Conservation (phyloP, 2,329 filamentous ascomycete genomes). For the Aspergillus ruber region DNA sequence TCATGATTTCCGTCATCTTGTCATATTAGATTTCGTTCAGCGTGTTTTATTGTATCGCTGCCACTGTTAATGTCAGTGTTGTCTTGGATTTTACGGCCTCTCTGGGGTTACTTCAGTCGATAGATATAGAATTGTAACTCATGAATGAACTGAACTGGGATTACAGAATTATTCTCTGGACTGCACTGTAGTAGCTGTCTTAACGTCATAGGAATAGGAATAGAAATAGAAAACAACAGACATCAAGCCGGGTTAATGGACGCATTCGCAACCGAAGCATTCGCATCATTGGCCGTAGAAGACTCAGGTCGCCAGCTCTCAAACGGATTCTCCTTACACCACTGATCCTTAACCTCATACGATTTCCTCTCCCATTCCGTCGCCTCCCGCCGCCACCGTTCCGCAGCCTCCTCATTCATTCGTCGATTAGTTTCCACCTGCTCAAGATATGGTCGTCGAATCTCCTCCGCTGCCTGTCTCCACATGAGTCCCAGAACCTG, state of each 20-base stretch:
- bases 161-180: neutral
- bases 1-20: neutral
- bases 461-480: slow-evolving; percentile 66
- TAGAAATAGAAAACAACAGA: neutral
- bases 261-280: neutral
- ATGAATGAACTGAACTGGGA: too few species aligned
- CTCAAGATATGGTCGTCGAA: slow-evolving; percentile 71
- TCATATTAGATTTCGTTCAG: too few species aligned
- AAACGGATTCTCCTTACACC: slow-evolving; percentile 33
- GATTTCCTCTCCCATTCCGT: slow-evolving; percentile 41
- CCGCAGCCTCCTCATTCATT: slow-evolving; percentile 56
- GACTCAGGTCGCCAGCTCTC: slow-evolving; percentile 20
- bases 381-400: slow-evolving; percentile 67
- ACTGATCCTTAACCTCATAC: slow-evolving; percentile 34
- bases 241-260: neutral
- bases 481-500: slow-evolving; percentile 84
- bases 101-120: too few species aligned
- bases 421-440: slow-evolving; percentile 65
- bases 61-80: too few species aligned
- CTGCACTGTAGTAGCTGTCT: neutral
- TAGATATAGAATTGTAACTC: too few species aligned
- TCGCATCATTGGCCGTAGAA: neutral
- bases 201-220: neutral
- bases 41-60: neutral
- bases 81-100: too few species aligned